A percentile compares a stretch with the other conserved stretches of the same genome.
phyloP scores from a whole-genome alignment of 352 stramenopile genomes.

The Discostella stelligera region DNA sequence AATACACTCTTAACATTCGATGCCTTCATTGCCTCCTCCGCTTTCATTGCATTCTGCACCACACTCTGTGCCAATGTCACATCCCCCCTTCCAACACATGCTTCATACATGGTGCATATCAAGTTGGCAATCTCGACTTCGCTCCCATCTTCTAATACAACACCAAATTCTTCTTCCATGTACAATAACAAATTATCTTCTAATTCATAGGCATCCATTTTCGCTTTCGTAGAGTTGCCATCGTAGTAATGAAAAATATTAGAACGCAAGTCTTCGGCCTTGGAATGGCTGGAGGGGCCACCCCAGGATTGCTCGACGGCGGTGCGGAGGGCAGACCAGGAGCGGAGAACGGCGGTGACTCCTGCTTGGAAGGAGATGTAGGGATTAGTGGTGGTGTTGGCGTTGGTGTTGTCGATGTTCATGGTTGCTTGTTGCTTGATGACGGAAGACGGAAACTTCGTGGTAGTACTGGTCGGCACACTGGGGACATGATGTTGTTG shows the following conservation, averaged over 20 bases:
- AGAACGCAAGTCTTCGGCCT: conserved; percentile 62
- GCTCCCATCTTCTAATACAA: conserved; percentile 70
- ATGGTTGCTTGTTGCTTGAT: background rate
- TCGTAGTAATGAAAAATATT: conserved; percentile 62
- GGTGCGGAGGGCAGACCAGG: conserved; percentile 67
- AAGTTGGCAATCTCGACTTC: conserved; percentile 66
- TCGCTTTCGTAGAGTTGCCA: conserved; percentile 10
- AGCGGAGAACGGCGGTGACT: conserved; percentile 72
- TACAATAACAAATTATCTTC: conserved; percentile 75
- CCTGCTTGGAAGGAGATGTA: conserved; percentile 71
- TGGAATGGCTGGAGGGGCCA: conserved; percentile 40
- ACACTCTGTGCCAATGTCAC: conserved; percentile 49
- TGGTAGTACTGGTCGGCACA: no score
- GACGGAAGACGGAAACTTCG: background rate
- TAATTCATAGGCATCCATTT: conserved; percentile 47
- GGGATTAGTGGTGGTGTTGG: conserved; percentile 15
- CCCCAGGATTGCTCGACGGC: conserved; percentile 74
- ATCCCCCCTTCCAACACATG: conserved; percentile 54
- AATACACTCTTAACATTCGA: conserved; percentile 48
- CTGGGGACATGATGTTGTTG: no score
- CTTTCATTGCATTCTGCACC: conserved; percentile 41
- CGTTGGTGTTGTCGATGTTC: background rate
- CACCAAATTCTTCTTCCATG: conserved; percentile 79
- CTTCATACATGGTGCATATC: conserved; percentile 74
- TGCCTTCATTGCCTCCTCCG: conserved; percentile 26